Percentiles rank a stretch among this genome's conserved stretches.
Conservation (phyloP, 2,329 filamentous ascomycete genomes). For the Mollisiaceae sp. region DNA sequence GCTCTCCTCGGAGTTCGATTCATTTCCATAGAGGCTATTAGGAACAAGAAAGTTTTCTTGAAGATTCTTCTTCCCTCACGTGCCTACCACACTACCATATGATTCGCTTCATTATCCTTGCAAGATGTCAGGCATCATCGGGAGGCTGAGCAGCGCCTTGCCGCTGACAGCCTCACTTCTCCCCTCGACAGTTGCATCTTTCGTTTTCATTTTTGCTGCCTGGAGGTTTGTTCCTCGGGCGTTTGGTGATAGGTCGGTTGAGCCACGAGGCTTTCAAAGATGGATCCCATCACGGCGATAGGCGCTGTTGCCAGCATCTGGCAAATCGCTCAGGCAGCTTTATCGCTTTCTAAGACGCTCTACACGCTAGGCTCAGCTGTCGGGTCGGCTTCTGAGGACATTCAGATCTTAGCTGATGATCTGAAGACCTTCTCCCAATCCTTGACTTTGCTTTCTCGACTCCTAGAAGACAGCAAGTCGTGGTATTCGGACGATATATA, state of each 20-base stretch:
- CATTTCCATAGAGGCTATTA: background rate
- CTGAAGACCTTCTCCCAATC: constrained; percentile 31
- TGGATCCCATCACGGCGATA: constrained; percentile 32
- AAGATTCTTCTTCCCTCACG: background rate
- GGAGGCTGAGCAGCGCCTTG: background rate
- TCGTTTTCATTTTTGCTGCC: background rate
- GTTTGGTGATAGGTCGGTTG: background rate
- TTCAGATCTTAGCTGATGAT: constrained; percentile 30
- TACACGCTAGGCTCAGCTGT: constrained; percentile 31
- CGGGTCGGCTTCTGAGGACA: constrained; percentile 31
- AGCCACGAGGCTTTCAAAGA: constrained; percentile 6
- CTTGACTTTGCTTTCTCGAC: constrained; percentile 28
- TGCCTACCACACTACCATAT: background rate
- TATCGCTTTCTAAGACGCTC: constrained; percentile 31
- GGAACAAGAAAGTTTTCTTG: background rate
- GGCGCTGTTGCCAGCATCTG: constrained; percentile 30
- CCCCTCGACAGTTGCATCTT: background rate
- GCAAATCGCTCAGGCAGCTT: constrained; percentile 30
- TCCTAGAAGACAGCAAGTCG: constrained; percentile 30
- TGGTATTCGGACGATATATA: constrained; percentile 35
- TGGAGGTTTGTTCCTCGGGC: background rate
- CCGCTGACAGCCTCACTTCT: background rate
- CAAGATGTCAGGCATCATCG: background rate
- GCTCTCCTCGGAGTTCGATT: background rate
- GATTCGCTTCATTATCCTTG: background rate